Evolutionary conservation across 306 rosid species (phyloP).

Genomic region (Cucumis melo): DNA sequence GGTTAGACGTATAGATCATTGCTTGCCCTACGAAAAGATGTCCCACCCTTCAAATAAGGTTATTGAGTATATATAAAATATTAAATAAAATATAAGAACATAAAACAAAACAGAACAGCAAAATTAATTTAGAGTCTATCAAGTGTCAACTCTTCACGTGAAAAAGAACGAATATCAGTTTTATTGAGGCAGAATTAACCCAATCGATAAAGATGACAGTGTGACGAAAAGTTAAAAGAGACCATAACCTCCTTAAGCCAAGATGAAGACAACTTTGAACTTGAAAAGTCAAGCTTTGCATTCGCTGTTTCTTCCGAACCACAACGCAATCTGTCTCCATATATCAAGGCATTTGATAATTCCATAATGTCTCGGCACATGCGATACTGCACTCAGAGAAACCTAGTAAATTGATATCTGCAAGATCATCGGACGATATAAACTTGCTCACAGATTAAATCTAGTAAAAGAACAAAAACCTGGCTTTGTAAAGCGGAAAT

Average conservation of each 20-base stretch:
- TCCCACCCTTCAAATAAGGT: neutral
- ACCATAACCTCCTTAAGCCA: slow-evolving; percentile 61
- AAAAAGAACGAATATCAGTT: neutral
- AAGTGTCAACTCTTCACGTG: neutral
- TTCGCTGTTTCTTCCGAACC: slow-evolving; percentile 72
- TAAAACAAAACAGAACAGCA: neutral
- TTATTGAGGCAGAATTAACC: neutral
- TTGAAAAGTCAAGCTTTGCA: slow-evolving; percentile 45
- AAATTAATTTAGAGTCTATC: neutral
- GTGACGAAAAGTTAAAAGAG: neutral
- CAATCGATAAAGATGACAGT: neutral
- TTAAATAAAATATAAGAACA: neutral
- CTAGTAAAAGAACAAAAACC: slow-evolving; percentile 32
- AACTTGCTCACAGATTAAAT: neutral
- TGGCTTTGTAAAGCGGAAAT: slow-evolving; percentile 80
- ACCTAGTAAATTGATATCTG: slow-evolving; percentile 14
- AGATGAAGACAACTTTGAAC: slow-evolving; percentile 29
- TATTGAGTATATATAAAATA: neutral
- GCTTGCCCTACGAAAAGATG: neutral
- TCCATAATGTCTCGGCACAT: slow-evolving; percentile 91
- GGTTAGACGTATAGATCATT: neutral
- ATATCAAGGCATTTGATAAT: slow-evolving; percentile 83
- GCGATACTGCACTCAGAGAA: slow-evolving; percentile 54
- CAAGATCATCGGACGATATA: slow-evolving; percentile 11
- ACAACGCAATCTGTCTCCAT: slow-evolving; percentile 80